Percentiles rank a stretch among this genome's conserved stretches.
Conservation (phyloP, 441 rosid genomes). For the Geranium incanum region DNA sequence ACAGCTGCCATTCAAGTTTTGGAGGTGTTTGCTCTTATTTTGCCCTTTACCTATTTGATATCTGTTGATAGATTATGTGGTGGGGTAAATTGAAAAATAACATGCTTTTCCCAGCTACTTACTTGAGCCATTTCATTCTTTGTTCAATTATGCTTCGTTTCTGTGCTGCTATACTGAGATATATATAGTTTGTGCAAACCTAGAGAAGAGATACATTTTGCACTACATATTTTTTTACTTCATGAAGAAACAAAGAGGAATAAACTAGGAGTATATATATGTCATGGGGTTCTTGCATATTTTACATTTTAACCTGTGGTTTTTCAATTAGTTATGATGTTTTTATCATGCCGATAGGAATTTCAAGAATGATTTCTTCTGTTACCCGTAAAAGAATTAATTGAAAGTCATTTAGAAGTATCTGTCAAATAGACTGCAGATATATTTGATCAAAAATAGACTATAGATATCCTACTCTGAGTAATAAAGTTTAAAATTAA, state of each 20-base stretch:
- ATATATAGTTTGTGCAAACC: too few relatives aligned
- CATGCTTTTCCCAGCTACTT: too few relatives aligned
- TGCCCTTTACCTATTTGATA: neutral
- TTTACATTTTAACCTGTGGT: neutral
- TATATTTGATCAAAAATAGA: neutral
- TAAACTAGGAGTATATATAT: neutral
- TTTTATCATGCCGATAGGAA: neutral
- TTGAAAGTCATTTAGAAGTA: neutral
- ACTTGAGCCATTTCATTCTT: neutral
- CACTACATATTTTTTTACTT: neutral
- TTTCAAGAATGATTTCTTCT: neutral
- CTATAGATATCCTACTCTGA: neutral
- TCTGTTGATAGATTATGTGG: neutral
- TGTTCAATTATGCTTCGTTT: neutral
- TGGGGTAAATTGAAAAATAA: neutral
- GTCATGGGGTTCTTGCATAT: neutral
- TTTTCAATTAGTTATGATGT: neutral
- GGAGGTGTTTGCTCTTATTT: conserved; percentile 41
- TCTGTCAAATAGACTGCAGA: neutral
- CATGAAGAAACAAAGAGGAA: neutral
- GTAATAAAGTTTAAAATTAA: neutral
- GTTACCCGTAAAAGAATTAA: neutral
- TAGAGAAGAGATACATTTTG: too few relatives aligned
- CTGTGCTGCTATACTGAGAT: neutral
- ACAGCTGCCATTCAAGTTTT: conserved; percentile 74